These are phyloP conservation scores for Neobulgaria alba DNA, from an alignment of 2,329 filamentous ascomycete species.

Conservation along the genomic window DNA sequence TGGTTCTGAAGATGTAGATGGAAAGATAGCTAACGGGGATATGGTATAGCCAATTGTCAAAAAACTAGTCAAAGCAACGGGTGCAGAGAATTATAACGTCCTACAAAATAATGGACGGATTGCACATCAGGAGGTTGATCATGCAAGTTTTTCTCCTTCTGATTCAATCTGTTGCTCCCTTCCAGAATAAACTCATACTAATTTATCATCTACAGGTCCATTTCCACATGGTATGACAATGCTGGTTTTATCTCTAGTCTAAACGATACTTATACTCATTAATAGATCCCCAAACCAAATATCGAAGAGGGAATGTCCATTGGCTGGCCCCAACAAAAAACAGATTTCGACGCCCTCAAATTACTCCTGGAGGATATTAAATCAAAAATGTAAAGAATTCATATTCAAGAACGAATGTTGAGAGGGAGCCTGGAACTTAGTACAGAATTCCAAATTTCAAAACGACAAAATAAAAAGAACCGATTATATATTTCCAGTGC, in stretches of 20 bases:
- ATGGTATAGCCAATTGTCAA: conserved; percentile 66
- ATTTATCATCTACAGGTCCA: conserved; percentile 60
- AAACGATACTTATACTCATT: too few species aligned
- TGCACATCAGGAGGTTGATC: conserved; percentile 87
- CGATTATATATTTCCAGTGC: too few species aligned
- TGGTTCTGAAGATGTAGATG: neutral
- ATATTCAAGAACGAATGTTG: too few species aligned
- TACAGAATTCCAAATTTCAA: too few species aligned
- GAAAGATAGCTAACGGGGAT: too few species aligned
- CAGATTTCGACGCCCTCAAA: conserved; percentile 78
- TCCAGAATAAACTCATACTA: too few species aligned
- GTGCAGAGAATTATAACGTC: conserved; percentile 79
- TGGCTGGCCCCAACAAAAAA: conserved; percentile 65
- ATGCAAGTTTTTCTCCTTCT: conserved; percentile 58
- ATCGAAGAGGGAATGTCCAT: conserved; percentile 70
- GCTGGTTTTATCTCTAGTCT: too few species aligned
- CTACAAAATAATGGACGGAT: conserved; percentile 91
- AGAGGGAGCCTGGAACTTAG: too few species aligned
- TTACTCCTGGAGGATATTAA: conserved; percentile 75
- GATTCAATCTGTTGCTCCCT: too few species aligned
- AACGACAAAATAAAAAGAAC: too few species aligned
- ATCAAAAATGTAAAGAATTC: conserved; percentile 74
- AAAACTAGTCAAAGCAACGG: conserved; percentile 71
- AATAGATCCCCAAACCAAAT: conserved; percentile 88
- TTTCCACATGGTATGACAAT: conserved; percentile 79